phyloP scores from a whole-genome alignment of 352 stramenopile genomes.

The Ophiocytium majus region DNA sequence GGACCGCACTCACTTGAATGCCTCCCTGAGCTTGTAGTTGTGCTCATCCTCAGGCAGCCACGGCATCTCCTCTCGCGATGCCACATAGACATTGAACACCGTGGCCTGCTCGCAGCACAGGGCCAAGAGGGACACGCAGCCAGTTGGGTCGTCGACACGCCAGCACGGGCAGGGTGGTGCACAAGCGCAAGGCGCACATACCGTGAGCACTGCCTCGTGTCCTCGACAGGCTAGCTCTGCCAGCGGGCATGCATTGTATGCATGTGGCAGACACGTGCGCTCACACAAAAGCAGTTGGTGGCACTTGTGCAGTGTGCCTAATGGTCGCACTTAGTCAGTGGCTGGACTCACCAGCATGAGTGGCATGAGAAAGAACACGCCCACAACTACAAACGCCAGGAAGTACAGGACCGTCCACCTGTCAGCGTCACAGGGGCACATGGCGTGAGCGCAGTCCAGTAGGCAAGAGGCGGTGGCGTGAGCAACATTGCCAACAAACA shows the following conservation, averaged over 20 bases:
- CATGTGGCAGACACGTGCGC: neutral
- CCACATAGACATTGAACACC: constrained; percentile 2
- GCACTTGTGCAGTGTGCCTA: too few relatives aligned
- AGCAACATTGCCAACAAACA: neutral
- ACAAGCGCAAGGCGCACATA: neutral
- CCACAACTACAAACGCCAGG: neutral
- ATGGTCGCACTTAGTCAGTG: too few relatives aligned
- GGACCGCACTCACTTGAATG: neutral
- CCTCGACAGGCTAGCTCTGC: neutral
- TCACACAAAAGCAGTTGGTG: neutral
- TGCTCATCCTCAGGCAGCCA: neutral
- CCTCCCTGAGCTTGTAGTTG: neutral
- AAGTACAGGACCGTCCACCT: neutral
- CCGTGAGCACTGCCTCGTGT: neutral
- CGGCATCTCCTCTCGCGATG: neutral
- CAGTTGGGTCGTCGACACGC: neutral
- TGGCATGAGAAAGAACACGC: neutral
- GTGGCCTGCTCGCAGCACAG: too few relatives aligned
- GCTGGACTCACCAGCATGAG: neutral
- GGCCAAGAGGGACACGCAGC: too few relatives aligned
- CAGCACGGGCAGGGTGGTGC: neutral
- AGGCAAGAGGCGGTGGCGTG: neutral
- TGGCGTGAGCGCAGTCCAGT: too few relatives aligned
- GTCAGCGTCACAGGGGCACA: neutral
- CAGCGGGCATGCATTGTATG: neutral